Evolutionary conservation across 495 filamentous ascomycete genomes (phyloP).

Genomic region (Wilcoxina mikolae): DNA sequence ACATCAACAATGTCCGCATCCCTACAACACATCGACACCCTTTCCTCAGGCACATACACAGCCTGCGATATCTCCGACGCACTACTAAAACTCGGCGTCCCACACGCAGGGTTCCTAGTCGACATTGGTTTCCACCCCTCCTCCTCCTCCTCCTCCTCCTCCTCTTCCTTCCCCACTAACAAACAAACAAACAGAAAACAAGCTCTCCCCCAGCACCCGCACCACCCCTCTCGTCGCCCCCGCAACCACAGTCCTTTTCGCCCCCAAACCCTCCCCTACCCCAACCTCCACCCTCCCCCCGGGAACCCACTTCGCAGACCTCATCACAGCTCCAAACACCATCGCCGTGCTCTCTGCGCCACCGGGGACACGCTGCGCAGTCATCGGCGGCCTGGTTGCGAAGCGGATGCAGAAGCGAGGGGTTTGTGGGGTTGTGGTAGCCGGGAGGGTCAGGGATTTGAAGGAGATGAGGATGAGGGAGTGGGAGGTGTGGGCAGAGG

Average conservation of each 20-base stretch:
- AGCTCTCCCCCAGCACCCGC: neutral
- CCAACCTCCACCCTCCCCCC: conserved; percentile 25
- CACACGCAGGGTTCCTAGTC: conserved; percentile 44
- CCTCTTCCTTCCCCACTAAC: too few relatives aligned
- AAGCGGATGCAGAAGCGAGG: conserved; percentile 42
- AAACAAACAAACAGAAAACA: too few relatives aligned
- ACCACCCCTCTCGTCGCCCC: conserved; percentile 8
- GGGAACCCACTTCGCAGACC: conserved; percentile 29
- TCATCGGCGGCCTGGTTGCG: conserved; percentile 56
- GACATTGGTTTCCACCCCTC: conserved; percentile 39
- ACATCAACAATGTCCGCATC: neutral
- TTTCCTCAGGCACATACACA: neutral
- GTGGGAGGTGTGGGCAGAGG: conserved; percentile 41
- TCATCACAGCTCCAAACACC: conserved; percentile 7
- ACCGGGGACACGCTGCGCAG: conserved; percentile 42
- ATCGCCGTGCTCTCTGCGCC: conserved; percentile 50
- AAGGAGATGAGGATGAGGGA: conserved; percentile 32
- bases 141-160: conserved; percentile 1
- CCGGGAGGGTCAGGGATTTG: conserved; percentile 50
- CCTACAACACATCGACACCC: neutral
- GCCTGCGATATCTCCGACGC: conserved; percentile 42
- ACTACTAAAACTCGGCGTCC: conserved; percentile 44
- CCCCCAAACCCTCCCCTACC: conserved; percentile 33
- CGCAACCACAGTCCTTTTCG: conserved; percentile 46
- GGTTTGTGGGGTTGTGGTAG: conserved; percentile 40